Base-by-base conservation (phyloP, 192 early-diverging fungal species). In the Coemansia erecta region DNA sequence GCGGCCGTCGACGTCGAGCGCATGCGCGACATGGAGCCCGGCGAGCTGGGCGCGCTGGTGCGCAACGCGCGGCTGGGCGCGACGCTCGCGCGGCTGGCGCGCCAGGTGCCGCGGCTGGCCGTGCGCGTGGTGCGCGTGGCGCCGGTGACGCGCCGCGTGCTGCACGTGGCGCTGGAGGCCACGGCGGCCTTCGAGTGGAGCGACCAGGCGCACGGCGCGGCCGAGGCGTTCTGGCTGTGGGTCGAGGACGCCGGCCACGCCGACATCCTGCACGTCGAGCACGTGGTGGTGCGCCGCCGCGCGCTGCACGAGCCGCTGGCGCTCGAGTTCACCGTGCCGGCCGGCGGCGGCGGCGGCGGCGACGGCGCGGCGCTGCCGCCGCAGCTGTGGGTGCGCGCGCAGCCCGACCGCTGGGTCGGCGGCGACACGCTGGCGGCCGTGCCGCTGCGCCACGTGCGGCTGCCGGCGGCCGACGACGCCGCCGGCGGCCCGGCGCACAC, bases 201-300 rank as follows among this genome's bases (percentile, higher is more conserved):
- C 65, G 95, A 97, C 37, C 82, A 85, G n/a, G 83, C 92, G 37
- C 97, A 99, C 58, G 98, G 95, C 37, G 79, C 72, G 15, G 85
- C 84, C 18, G 94, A 98, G 66, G 88, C 93, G 1, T 99, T 92
- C 83, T 97, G 91, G 89, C 90, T 99, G 41, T 97, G 91, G 91
- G 93, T 96, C 7, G 92, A 97, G 61, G 98, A 97, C 59, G 79
- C 83, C 3, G 89, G 95, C 65, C 85, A 92, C 72, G 83, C 83
- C 0, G 92, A 95, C 42, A 91, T 99, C 43, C 85, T 95, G 60
- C 92, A 99, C 67, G 88, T 89, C 0, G 98, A 99, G 59, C 92
- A 92, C 69, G 86, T 97, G 58, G 60, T 97, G 46, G 57, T 99
- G 9, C 85, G 85, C 23, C 83, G 84, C 56, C 85, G 84, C 21